Evolutionary conservation across 805 yeast species (phyloP), one percentile per base, ranked within the genome.

Genomic region (Yarrowia bubula): DNA sequence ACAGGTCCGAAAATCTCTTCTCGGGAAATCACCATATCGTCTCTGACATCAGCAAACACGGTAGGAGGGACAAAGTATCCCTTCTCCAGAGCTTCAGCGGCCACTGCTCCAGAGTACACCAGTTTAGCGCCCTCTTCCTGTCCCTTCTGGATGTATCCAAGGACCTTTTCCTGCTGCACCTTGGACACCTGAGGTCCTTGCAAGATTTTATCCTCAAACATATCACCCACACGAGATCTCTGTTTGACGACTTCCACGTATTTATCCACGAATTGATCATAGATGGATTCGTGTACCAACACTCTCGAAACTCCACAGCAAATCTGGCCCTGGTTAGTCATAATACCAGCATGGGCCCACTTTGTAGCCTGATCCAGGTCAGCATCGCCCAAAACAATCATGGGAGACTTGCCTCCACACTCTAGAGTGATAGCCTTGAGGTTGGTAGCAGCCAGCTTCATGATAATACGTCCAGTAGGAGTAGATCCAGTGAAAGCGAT

Each of bases 401-500:
- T 86, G 71, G 98, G 97, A 17, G 97, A 91, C 80, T 92, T 92
- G 74, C 98, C 98, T 75, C 98, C 98, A 70, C 92, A 86, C 80
- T 92, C 98, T 74, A 92, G 83, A 48, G 97, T 92, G 67, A 92
- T 92, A 77, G 89, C 90, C 82, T 92, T 91, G 78, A 92, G 82
- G 32, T 77, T 73, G 50, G 89, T 82, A 67, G 89, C 89, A 67
- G 96, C 93, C 68, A 84, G 81, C 75, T 82, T 83, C 87, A 89
- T 88, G 74, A 92, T 88, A 71, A 78, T 79, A 75, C 88, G 86
- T 73, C 98, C 98, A 68, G 92, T 88, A 58, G 88, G 90, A 61
- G 97, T 91, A 37, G 97, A 91, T 69, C 98, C 98, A 66, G 98
- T 92, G 79, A 92, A 92, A 6, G 98, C 96, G 72, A 92, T 82